Percentiles rank a stretch among this genome's conserved stretches.
These are phyloP conservation scores for Gossypium anomalum DNA, from an alignment of 345 rosid genomes.

Conservation along the genomic window DNA sequence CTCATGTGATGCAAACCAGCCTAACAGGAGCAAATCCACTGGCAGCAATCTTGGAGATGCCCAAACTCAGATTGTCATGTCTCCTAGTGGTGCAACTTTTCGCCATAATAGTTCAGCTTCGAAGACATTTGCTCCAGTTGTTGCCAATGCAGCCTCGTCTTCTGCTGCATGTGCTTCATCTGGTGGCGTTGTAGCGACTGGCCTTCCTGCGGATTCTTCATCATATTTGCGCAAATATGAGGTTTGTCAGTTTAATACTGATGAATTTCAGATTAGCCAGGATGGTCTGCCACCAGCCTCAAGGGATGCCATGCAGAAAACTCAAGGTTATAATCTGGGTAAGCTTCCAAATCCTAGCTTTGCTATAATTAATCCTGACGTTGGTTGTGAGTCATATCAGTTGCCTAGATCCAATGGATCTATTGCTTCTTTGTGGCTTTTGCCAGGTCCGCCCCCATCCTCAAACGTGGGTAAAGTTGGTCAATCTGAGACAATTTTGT, in stretches of 20 bases:
- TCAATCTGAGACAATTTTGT: slow-evolving; percentile 6
- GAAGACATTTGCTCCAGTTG: slow-evolving; percentile 12
- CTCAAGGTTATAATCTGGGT: slow-evolving; percentile 10
- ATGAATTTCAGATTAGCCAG: background rate
- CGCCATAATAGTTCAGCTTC: background rate
- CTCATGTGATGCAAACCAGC: background rate
- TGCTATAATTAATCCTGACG: slow-evolving; percentile 1
- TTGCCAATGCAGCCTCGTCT: background rate
- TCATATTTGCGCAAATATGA: slow-evolving; percentile 14
- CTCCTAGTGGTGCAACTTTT: slow-evolving; percentile 12
- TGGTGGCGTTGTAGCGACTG: slow-evolving; percentile 6
- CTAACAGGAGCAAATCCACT: slow-evolving; percentile 15
- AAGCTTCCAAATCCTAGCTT: slow-evolving; percentile 16
- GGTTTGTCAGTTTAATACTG: slow-evolving; percentile 18
- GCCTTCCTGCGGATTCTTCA: slow-evolving; percentile 12
- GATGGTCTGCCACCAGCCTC: slow-evolving; percentile 10
- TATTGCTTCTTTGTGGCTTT: slow-evolving; percentile 2
- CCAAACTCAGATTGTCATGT: slow-evolving; percentile 10
- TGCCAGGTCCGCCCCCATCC: slow-evolving; percentile 1
- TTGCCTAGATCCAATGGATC: slow-evolving; percentile 15
- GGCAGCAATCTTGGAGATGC: slow-evolving; percentile 7
- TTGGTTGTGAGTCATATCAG: slow-evolving; percentile 14
- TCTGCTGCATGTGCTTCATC: slow-evolving; percentile 9
- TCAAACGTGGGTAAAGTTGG: slow-evolving; percentile 5
- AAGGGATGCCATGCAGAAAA: slow-evolving; percentile 14